Percentiles rank a stretch among this genome's conserved stretches.
These are phyloP conservation scores for Colletotrichum navitas DNA, from an alignment of 2,329 filamentous ascomycete species.

Conservation along the genomic window DNA sequence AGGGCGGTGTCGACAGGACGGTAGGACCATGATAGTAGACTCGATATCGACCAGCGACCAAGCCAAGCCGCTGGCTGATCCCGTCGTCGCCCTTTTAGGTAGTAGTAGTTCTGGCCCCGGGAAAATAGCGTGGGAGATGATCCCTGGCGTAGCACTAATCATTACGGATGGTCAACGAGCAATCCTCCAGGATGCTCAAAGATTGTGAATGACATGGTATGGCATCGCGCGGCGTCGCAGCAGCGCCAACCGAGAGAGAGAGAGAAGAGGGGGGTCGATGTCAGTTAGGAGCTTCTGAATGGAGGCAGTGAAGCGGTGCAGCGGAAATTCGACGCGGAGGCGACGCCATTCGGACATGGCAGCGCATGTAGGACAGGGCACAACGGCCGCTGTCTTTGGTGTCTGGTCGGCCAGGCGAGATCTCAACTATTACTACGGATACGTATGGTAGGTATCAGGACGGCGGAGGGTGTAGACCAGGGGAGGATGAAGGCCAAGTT, in stretches of 20 bases:
- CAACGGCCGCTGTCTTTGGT: not conserved
- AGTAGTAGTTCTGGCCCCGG: too few relatives aligned
- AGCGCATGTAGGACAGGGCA: not conserved
- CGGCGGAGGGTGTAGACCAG: too few relatives aligned
- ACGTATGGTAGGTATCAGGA: too few relatives aligned
- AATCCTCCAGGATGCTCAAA: slow-evolving; percentile 9
- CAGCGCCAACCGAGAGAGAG: not conserved
- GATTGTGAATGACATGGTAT: slow-evolving; percentile 11
- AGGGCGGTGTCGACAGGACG: not conserved
- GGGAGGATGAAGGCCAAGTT: slow-evolving; percentile 27
- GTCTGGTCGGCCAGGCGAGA: not conserved
- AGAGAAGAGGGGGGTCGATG: not conserved
- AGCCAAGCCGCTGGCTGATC: not conserved
- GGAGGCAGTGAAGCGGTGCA: slow-evolving; percentile 27
- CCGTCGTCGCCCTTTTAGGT: not conserved
- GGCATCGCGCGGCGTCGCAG: not conserved
- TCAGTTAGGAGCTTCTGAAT: slow-evolving; percentile 18
- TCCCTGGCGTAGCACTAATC: not conserved
- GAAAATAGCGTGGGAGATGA: not conserved
- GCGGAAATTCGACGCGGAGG: not conserved
- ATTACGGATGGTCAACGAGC: not conserved
- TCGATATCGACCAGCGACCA: too few relatives aligned
- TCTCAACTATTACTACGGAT: not conserved
- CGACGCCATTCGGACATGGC: not conserved
- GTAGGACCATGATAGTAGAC: not conserved